These are phyloP conservation scores for Huntiella omanensis DNA, from an alignment of 2,329 filamentous ascomycete species.

Conservation along the genomic window DNA sequence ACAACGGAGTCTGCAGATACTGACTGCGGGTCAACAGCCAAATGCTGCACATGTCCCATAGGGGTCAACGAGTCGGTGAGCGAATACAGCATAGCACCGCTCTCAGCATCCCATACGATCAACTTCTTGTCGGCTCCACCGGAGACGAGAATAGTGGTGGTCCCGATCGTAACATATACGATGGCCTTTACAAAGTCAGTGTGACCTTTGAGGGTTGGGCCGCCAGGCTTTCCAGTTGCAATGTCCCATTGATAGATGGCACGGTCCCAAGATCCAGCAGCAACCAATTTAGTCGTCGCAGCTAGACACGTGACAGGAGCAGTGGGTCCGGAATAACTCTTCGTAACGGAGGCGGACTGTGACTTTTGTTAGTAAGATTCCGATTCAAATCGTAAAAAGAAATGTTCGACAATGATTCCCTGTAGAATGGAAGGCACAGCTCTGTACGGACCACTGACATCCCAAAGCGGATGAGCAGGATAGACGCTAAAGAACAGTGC, in stretches of 20 bases:
- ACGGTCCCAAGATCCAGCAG: slow-evolving; percentile 91
- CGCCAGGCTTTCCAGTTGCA: slow-evolving; percentile 28
- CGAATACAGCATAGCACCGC: slow-evolving; percentile 50
- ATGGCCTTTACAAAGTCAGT: slow-evolving; percentile 82
- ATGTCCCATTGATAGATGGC: slow-evolving; percentile 71
- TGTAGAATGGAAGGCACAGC: background rate
- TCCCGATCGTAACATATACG: slow-evolving; percentile 39
- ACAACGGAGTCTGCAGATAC: slow-evolving; percentile 25
- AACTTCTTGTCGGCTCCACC: slow-evolving; percentile 65
- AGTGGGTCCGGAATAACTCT: slow-evolving; percentile 49
- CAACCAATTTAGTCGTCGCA: slow-evolving; percentile 45
- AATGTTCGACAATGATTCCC: background rate
- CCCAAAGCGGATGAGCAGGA: background rate
- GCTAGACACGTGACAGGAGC: slow-evolving; percentile 66
- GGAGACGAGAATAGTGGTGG: slow-evolving; percentile 47
- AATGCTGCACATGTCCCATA: slow-evolving; percentile 63
- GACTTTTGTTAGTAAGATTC: background rate
- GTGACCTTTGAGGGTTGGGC: slow-evolving; percentile 54
- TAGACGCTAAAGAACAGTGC: background rate
- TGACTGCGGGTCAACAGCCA: slow-evolving; percentile 53
- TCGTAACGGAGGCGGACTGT: slow-evolving; percentile 9
- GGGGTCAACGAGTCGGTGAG: slow-evolving; percentile 53
- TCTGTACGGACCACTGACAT: background rate
- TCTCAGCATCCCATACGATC: slow-evolving; percentile 61
- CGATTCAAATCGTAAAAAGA: background rate